Evolutionary conservation across 164 flowering plant species (phyloP).

Genomic region (Malania oleifera): DNA sequence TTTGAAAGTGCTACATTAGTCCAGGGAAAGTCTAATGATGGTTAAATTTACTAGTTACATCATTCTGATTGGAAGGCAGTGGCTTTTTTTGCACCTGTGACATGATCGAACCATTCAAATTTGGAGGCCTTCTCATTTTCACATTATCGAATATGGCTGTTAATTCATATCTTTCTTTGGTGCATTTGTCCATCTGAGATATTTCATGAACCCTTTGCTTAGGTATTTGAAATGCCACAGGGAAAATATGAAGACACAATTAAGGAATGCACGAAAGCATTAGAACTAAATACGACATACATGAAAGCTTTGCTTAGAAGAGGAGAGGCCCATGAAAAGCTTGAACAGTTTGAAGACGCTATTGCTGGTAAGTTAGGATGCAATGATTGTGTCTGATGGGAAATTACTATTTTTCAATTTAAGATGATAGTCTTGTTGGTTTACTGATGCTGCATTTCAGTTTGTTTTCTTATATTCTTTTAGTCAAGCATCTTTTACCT

Average conservation of each 20-base stretch:
- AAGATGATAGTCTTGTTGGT: not conserved
- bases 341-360: conserved; percentile 88
- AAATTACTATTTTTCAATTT: not conserved
- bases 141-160: no score
- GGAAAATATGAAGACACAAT: conserved; percentile 71
- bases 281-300: conserved; percentile 77
- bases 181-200: not conserved
- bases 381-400: not conserved
- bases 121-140: no score
- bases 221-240: conserved; percentile 26
- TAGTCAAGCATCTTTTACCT: no score
- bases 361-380: conserved; percentile 56
- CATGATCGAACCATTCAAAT: no score
- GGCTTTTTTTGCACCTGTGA: no score
- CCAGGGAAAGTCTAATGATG: no score
- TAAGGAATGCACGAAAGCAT: conserved; percentile 84
- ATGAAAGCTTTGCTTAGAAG: conserved; percentile 76
- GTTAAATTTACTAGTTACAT: no score
- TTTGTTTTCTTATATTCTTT: not conserved
- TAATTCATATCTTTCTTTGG: not conserved
- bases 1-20: no score
- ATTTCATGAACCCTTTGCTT: not conserved
- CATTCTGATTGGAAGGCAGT: no score
- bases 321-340: conserved; percentile 86
- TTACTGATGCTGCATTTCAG: not conserved